Base-by-base conservation (phyloP, 2,329 filamentous ascomycete genomes). In the Hypoxylon sp. region DNA sequence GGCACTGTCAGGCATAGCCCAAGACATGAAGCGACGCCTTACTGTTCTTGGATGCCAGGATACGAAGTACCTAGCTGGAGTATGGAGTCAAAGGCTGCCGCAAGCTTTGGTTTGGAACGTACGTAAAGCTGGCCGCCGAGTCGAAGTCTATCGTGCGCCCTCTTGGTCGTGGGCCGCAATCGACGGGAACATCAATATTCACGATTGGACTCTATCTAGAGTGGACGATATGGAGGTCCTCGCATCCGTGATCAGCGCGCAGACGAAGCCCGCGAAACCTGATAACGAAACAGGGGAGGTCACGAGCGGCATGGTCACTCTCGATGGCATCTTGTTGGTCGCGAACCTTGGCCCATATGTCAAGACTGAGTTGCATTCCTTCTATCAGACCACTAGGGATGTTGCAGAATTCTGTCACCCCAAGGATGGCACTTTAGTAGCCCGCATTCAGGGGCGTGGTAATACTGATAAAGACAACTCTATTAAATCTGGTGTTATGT, bases 131-230 rank as follows among this genome's bases (percentile, higher is more conserved):
- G 37, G 37, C 6, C 37, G 19, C 15, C 37, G 37, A 17, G 6
- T n/a, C n/a, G 5, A 51, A 1, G 3, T 34, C n/a, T 70, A 68
- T n/a, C 65, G 67, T 26, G 68, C 68, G 2, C 68, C 68, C 15
- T 68, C 68, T 1, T 70, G 68, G 68, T 69, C 68, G 10, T 70
- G 68, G 68, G 68, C 67, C 3, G 65, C 64, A 6, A 10, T 69
- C 7, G 62, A 69, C 37, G 68, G 68, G 1, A n/a, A 30, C 22
- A 26, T 70, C 17, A 50, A 11, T 37, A 8, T 63, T 34, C 44
- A 34, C 30, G 30, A 34, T 13, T 43, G n/a, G 34, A 4, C 10
- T 13, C 11, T 24, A 44, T 2, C 17, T 30, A 19, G 2, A 26
- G 10, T 10, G 37, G 1, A 1, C 51, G 37, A 19, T 34, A 48